Base-by-base conservation (phyloP, 192 early-diverging fungal species). In the Backusella tuberculispora region DNA sequence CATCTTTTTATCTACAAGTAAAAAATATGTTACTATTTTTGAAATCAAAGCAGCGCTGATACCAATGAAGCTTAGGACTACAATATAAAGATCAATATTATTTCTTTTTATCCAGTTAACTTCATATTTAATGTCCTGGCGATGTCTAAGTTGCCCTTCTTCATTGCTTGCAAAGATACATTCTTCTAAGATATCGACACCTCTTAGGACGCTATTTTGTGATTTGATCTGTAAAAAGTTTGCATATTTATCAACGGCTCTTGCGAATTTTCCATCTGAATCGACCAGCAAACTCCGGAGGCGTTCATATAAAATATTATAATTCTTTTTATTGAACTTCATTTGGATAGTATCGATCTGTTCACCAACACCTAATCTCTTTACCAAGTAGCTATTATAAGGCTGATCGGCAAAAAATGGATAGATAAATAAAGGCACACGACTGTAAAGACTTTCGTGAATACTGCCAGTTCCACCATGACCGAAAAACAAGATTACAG, bases 351-450 rank as follows among this genome's bases (percentile, higher is more conserved):
- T 40, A 40, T 67, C 66, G 12, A 67, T 67, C 6, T 43, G 38
- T 38, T 67, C 41, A 9, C 66, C 66, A 41, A 67, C 38, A 0
- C 66, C 66, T n/a, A 67, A 6, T 24, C 66, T 37, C 19, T 67
- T 21, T 19, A 67, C 37, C 17, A 41, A 19, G n/a, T 21, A 4
- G 5, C 38, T 38, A 43, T 67, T 84, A 9, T n/a, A 17, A 17
- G 71, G 71, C 29, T 84, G 77, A 66, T 79, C 80, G 10, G 68
- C 72, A 56, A 72, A 73, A 34, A 76, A 76, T 42, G 80, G 83
- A 19, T 74, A 76, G 4, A 74, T 17, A 15, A 84, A 43, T 69
- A 82, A 70, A 2, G 63, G 80, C 4, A 46, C 75, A 17, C 74
- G 68, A 21, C 43, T 53, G 46, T 69, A 82, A 10, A 84, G 53